phyloP scores from a whole-genome alignment of 352 stramenopile genomes.

The Phytophthora constricta region DNA sequence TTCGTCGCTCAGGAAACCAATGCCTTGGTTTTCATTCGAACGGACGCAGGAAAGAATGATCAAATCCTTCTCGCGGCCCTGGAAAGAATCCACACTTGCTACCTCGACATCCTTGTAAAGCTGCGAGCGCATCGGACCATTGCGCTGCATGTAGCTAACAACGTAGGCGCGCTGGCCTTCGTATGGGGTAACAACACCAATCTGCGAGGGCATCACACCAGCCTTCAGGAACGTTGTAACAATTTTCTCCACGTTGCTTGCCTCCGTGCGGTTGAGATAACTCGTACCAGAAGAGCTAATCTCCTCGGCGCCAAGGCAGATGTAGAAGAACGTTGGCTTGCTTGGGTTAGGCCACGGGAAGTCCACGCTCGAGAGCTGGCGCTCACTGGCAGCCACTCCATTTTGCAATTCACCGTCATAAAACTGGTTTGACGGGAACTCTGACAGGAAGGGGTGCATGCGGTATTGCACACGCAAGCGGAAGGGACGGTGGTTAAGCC shows the following conservation, averaged over 20 bases:
- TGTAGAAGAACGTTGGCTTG: slow-evolving; percentile 99
- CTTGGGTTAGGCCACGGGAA: slow-evolving; percentile 98
- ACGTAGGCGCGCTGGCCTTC: slow-evolving; percentile 98
- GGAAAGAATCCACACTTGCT: slow-evolving; percentile 99
- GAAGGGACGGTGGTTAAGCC: slow-evolving; percentile 96
- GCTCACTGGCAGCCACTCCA: slow-evolving; percentile 96
- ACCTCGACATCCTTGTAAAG: slow-evolving; percentile 99
- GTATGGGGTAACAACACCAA: slow-evolving; percentile 98
- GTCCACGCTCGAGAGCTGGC: slow-evolving; percentile 85
- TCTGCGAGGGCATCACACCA: slow-evolving; percentile 91
- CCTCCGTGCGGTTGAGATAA: slow-evolving; percentile 99
- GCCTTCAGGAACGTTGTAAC: slow-evolving; percentile 97
- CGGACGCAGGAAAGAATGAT: slow-evolving; percentile 98
- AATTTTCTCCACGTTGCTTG: slow-evolving; percentile 98
- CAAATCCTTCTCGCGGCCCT: slow-evolving; percentile 99
- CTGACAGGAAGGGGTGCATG: slow-evolving; percentile 98
- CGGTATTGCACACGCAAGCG: slow-evolving; percentile 99
- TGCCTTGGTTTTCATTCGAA: slow-evolving; percentile 99
- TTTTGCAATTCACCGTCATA: slow-evolving; percentile 99
- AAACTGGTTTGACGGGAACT: slow-evolving; percentile 99
- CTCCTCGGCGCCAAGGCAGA: slow-evolving; percentile 96
- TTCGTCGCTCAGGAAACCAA: slow-evolving; percentile 98
- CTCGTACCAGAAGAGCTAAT: slow-evolving; percentile 98
- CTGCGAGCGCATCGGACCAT: slow-evolving; percentile 93
- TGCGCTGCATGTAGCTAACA: slow-evolving; percentile 97